These are phyloP conservation scores for Ganoderma multipileum DNA, from an alignment of 1,284 basidiomycete genomes.

Conservation along the genomic window DNA sequence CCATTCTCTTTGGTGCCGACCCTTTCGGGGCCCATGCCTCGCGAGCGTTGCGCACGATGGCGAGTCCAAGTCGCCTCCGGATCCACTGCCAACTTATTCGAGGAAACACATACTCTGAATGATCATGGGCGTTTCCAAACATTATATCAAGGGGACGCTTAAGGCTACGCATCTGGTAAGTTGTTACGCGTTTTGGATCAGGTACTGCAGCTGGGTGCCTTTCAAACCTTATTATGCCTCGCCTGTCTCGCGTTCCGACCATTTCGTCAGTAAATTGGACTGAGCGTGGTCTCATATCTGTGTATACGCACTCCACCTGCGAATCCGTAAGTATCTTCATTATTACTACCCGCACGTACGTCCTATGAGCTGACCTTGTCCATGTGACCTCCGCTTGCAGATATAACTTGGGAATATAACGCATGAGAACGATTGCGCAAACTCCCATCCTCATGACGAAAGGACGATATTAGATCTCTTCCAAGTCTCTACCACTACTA, in stretches of 20 bases:
- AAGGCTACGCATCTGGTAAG: not conserved
- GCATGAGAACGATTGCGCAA: constrained; percentile 24
- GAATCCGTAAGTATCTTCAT: too few relatives aligned
- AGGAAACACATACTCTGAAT: not conserved
- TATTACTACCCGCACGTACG: not conserved
- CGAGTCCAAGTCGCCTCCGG: not conserved
- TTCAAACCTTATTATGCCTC: not conserved
- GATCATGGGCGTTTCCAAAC: not conserved
- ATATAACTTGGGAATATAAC: not conserved
- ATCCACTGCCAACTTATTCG: not conserved
- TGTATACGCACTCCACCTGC: not conserved
- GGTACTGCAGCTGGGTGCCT: too few relatives aligned
- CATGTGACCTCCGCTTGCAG: not conserved
- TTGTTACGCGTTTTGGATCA: not conserved
- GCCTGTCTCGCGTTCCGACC: not conserved
- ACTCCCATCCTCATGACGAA: constrained; percentile 13
- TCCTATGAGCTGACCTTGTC: not conserved
- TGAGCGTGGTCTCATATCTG: not conserved
- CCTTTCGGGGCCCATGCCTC: not conserved
- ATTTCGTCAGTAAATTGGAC: not conserved
- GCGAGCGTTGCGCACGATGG: not conserved
- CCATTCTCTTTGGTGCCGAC: not conserved
- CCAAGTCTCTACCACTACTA: not conserved
- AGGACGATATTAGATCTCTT: not conserved
- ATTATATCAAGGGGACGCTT: not conserved